Evolutionary conservation across 2,329 filamentous ascomycete species (phyloP).

Genomic region (Blastomyces emzantsi): DNA sequence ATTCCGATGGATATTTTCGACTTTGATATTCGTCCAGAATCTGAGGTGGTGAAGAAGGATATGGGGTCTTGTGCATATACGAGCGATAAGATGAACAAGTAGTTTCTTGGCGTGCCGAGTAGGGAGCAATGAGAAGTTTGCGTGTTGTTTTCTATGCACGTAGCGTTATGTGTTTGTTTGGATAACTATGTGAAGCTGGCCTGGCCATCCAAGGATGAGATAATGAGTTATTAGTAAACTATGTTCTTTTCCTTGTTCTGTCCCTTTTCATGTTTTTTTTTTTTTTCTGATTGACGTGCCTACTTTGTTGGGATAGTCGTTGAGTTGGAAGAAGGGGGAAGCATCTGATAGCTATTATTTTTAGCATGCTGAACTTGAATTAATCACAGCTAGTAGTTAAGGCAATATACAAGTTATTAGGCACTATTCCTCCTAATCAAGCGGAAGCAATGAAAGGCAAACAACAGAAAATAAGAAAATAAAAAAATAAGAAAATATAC

Average conservation of each 20-base stretch:
- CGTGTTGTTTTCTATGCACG: neutral
- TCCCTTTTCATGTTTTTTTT: too few relatives aligned
- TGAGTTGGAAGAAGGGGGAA: neutral
- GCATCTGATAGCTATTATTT: too few relatives aligned
- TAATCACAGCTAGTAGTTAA: too few relatives aligned
- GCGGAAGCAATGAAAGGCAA: too few relatives aligned
- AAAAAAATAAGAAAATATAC: neutral
- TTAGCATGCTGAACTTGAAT: too few relatives aligned
- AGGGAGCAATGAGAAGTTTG: neutral
- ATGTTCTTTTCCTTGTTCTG: neutral
- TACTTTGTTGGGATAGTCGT: neutral
- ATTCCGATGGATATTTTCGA: constrained; percentile 92
- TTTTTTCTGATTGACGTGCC: too few relatives aligned
- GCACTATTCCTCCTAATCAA: too few relatives aligned
- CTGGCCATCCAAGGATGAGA: neutral
- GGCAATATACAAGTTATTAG: too few relatives aligned
- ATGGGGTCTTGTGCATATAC: constrained; percentile 63
- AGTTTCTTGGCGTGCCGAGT: neutral
- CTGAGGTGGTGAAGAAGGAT: constrained; percentile 52
- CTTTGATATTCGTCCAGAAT: constrained; percentile 72
- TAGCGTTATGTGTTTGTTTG: too few relatives aligned
- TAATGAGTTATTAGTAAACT: neutral
- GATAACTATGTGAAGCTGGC: neutral
- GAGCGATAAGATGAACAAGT: constrained; percentile 20
- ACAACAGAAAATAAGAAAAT: too few relatives aligned